A percentile compares a stretch with the other conserved stretches of the same genome.
phyloP scores from a whole-genome alignment of 768 basidiomycete species.

The Lentinus brumalis region DNA sequence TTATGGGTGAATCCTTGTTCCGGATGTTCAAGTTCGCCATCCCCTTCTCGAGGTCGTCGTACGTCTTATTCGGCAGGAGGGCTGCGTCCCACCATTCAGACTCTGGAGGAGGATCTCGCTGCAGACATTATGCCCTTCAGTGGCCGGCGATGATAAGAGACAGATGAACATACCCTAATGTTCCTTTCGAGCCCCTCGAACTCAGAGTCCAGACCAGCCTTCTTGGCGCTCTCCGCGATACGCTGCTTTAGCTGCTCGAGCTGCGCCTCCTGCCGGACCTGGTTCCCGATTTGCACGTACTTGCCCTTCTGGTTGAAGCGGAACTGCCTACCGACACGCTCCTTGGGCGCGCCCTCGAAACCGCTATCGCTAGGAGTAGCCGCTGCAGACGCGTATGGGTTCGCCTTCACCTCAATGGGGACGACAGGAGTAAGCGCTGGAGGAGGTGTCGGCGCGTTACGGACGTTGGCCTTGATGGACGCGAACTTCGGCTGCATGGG shows the following conservation, averaged over 20 bases:
- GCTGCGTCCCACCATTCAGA: constrained; percentile 98
- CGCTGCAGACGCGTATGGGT: constrained; percentile 73
- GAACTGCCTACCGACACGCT: constrained; percentile 69
- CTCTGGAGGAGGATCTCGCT: constrained; percentile 86
- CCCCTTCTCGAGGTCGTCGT: constrained; percentile 70
- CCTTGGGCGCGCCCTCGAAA: constrained; percentile 75
- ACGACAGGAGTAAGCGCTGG: constrained; percentile 40
- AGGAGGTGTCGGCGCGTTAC: constrained; percentile 69
- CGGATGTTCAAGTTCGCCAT: constrained; percentile 63
- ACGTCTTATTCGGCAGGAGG: constrained; percentile 76
- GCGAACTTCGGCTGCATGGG: constrained; percentile 99
- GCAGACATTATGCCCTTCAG: neutral
- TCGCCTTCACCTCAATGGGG: constrained; percentile 49
- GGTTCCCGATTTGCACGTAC: constrained; percentile 74
- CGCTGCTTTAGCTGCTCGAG: constrained; percentile 90
- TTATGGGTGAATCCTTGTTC: constrained; percentile 72
- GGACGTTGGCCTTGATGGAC: constrained; percentile 87
- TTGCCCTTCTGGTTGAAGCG: constrained; percentile 93
- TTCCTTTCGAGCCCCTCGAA: constrained; percentile 89
- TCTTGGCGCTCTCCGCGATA: constrained; percentile 90
- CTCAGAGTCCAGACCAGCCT: constrained; percentile 93
- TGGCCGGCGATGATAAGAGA: neutral
- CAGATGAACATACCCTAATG: constrained; percentile 62
- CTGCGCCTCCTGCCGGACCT: constrained; percentile 72
- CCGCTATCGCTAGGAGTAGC: constrained; percentile 56